Percentiles rank a stretch among this genome's conserved stretches.
Conservation (phyloP, 768 basidiomycete genomes). For the Clitopilus passeckerianus region DNA sequence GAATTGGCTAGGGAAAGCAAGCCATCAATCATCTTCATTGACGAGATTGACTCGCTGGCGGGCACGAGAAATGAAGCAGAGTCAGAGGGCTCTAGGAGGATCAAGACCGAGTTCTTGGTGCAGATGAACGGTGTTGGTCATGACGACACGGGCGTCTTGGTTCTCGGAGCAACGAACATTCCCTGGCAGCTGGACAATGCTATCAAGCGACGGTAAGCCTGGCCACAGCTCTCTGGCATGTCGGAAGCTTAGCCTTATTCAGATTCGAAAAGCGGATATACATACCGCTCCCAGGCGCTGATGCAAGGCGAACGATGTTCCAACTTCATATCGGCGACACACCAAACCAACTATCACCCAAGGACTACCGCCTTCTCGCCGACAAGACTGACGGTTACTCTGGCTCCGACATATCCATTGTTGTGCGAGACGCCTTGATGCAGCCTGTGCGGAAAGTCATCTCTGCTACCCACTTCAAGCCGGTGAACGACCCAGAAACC, state of each 20-base stretch:
- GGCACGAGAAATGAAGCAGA: slow-evolving; percentile 96
- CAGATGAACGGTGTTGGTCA: slow-evolving; percentile 99
- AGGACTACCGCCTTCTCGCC: slow-evolving; percentile 80
- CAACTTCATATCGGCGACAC: slow-evolving; percentile 94
- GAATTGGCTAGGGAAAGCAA: slow-evolving; percentile 94
- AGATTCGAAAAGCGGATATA: slow-evolving; percentile 98
- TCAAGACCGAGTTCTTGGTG: slow-evolving; percentile 97
- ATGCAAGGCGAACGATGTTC: slow-evolving; percentile 93
- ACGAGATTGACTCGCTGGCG: slow-evolving; percentile 95
- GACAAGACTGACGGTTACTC: slow-evolving; percentile 91
- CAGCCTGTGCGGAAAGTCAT: slow-evolving; percentile 97
- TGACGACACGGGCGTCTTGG: slow-evolving; percentile 93
- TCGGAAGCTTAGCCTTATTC: not conserved
- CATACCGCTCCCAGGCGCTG: slow-evolving; percentile 92
- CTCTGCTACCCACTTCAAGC: slow-evolving; percentile 92
- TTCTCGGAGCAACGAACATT: slow-evolving; percentile 96
- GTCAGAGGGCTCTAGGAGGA: slow-evolving; percentile 92
- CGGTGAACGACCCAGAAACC: slow-evolving; percentile 28
- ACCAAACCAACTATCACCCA: slow-evolving; percentile 73
- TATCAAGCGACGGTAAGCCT: slow-evolving; percentile 83
- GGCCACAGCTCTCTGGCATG: not conserved
- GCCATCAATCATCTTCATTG: slow-evolving; percentile 98
- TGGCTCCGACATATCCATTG: slow-evolving; percentile 90
- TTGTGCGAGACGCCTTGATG: slow-evolving; percentile 97
- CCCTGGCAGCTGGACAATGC: slow-evolving; percentile 98